Evolutionary conservation across 495 filamentous ascomycete species (phyloP), one percentile per base, ranked within the genome.

Genomic region (Penicillium bovifimosum): DNA sequence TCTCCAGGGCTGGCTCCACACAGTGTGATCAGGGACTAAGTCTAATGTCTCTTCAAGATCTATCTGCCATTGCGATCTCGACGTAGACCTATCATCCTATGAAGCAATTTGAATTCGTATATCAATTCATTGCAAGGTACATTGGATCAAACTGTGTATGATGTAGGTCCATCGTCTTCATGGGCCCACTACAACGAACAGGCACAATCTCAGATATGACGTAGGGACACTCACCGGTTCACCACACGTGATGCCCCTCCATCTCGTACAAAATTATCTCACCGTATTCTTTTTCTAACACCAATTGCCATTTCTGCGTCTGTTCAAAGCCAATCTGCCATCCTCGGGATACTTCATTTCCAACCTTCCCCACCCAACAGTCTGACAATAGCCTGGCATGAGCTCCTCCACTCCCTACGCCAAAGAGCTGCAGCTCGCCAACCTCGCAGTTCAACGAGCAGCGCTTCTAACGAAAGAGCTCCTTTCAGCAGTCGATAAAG

Each of bases 371-470:
- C 13, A 26, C 1, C 20, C 8, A 20, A 9, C 13, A 46, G 8
- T n/a, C n/a, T 27, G 17, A 16, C 16, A 32, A 17, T 16, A 8
- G 18, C 46, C 43, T 26, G 54, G 56, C 47, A 58, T 45, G 33
- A 51, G 58, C 33, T 50, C 54, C 43, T 41, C 64, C 27, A 53
- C 51, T 38, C 54, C 68, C 39, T 77, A 75, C 66, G 54, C 61
- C 54, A 70, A 68, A 58, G 79, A 82, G 59, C 70, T 75, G 3
- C 60, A 71, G 29, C 64, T 81, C 33, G 80, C 76, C 34, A 67
- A 72, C 43, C 67, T 79, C 17, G 69, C 80, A 18, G 78, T 82
- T 9, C 79, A 81, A 47, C 70, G 77, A 58, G 79, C 78, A 29
- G 64, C 76, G n/a, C 58, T 78, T 32, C 54, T 79, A 14, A 82